Conservation (phyloP, 2,329 filamentous ascomycete genomes). For the Penicillium sp. region DNA sequence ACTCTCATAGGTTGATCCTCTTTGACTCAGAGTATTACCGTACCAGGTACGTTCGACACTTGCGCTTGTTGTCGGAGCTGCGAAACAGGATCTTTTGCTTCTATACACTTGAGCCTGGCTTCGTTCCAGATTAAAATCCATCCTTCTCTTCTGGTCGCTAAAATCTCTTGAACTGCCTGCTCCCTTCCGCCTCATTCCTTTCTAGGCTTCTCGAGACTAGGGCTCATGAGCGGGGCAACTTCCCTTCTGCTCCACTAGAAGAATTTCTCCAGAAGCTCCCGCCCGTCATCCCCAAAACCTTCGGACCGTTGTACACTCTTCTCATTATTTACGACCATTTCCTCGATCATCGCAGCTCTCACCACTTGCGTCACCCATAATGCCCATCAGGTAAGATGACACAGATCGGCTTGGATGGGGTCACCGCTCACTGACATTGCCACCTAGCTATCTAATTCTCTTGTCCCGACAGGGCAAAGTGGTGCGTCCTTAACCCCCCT, state of each 20-base stretch:
- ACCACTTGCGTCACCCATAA: conserved; percentile 11
- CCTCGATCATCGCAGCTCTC: conserved; percentile 8
- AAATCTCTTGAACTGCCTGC: no score
- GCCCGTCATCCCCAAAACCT: conserved; percentile 7
- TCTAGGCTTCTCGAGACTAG: conserved; percentile 3
- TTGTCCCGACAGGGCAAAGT: conserved; percentile 99
- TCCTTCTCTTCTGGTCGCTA: no score
- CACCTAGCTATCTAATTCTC: conserved; percentile 85
- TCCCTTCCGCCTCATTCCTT: no score
- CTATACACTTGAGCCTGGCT: no score
- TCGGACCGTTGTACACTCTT: conserved; percentile 7
- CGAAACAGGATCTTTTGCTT: no score
- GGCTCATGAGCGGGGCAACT: conserved; percentile 20
- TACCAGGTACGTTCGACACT: no score
- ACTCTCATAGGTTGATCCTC: no score
- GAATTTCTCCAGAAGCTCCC: conserved; percentile 24
- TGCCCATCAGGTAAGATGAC: conserved; percentile 32
- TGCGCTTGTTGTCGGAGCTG: no score
- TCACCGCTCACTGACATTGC: conserved; percentile 13
- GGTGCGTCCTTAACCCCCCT: conserved; percentile 51
- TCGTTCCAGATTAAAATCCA: no score
- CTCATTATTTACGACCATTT: conserved; percentile 14
- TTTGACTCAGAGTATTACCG: no score
- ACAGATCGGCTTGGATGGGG: background rate
- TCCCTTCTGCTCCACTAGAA: conserved; percentile 20